A percentile compares a stretch with the other conserved stretches of the same genome.
These are phyloP conservation scores for Volvox africanus DNA, from an alignment of 139 green algal species.

Conservation along the genomic window DNA sequence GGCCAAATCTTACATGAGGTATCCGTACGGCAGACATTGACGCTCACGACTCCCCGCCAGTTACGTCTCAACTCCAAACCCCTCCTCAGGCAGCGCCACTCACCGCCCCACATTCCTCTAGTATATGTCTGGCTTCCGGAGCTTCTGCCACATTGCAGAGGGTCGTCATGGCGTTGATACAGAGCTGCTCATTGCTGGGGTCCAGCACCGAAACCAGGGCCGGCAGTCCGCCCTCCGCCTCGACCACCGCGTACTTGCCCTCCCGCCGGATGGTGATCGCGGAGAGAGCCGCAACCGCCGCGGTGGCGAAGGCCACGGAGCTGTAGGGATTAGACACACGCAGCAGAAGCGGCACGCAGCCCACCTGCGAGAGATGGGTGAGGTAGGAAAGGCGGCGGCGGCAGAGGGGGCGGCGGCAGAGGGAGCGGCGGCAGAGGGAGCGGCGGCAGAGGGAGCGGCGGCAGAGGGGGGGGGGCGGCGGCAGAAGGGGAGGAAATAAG, in stretches of 20 bases:
- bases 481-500: too few relatives aligned
- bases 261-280: constrained; percentile 60
- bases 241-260: constrained; percentile 65
- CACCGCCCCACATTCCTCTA: constrained; percentile 38
- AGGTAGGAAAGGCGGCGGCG: too few relatives aligned
- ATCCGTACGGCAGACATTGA: too few relatives aligned
- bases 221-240: constrained; percentile 28
- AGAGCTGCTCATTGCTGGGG: constrained; percentile 40
- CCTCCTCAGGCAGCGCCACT: not conserved
- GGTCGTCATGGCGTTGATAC: constrained; percentile 30
- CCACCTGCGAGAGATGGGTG: not conserved
- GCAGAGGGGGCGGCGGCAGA: too few relatives aligned
- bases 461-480: too few relatives aligned
- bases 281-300: constrained; percentile 62
- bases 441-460: too few relatives aligned
- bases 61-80: too few relatives aligned
- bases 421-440: too few relatives aligned
- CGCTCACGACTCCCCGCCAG: too few relatives aligned
- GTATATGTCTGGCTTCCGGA: constrained; percentile 44
- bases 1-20: too few relatives aligned
- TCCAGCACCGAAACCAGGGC: constrained; percentile 34
- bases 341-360: constrained; percentile 54
- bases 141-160: constrained; percentile 54
- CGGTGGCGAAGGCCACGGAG: constrained; percentile 34
- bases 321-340: not conserved